These are phyloP conservation scores for Dicorynia guianensis DNA, from an alignment of 306 rosid species.

Conservation along the genomic window DNA sequence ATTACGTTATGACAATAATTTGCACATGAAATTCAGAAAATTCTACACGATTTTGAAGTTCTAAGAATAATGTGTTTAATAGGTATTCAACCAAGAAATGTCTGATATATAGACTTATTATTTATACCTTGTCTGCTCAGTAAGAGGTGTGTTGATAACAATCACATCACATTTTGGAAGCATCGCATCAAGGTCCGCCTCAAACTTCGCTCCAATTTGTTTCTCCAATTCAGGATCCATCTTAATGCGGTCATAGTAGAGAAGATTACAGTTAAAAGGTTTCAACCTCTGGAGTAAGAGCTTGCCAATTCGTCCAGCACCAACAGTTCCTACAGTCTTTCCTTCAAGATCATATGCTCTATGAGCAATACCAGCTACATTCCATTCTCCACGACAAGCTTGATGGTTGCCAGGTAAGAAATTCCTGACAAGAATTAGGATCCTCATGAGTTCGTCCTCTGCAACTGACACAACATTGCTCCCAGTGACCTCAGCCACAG, in stretches of 20 bases:
- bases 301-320: slow-evolving; percentile 87
- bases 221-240: slow-evolving; percentile 79
- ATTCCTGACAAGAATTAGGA: slow-evolving; percentile 86
- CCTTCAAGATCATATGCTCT: slow-evolving; percentile 98
- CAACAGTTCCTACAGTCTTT: slow-evolving; percentile 87
- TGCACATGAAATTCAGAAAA: background rate
- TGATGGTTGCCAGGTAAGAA: slow-evolving; percentile 88
- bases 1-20: background rate
- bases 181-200: slow-evolving; percentile 95
- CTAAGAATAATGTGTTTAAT: background rate
- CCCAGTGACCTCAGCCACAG: slow-evolving; percentile 98
- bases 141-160: slow-evolving; percentile 91
- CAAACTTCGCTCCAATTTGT: slow-evolving; percentile 80
- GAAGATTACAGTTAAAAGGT: slow-evolving; percentile 88
- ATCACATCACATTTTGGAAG: slow-evolving; percentile 90
- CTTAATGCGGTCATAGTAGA: slow-evolving; percentile 83
- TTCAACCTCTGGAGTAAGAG: slow-evolving; percentile 91
- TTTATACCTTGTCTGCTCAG: slow-evolving; percentile 86
- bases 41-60: slow-evolving; percentile 1
- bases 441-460: slow-evolving; percentile 94
- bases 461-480: slow-evolving; percentile 94
- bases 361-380: slow-evolving; percentile 90
- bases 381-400: slow-evolving; percentile 82
- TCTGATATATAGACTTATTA: background rate
- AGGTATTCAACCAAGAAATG: background rate